Base-by-base conservation (phyloP, 495 filamentous ascomycete genomes). In the Echria macrotheca region DNA sequence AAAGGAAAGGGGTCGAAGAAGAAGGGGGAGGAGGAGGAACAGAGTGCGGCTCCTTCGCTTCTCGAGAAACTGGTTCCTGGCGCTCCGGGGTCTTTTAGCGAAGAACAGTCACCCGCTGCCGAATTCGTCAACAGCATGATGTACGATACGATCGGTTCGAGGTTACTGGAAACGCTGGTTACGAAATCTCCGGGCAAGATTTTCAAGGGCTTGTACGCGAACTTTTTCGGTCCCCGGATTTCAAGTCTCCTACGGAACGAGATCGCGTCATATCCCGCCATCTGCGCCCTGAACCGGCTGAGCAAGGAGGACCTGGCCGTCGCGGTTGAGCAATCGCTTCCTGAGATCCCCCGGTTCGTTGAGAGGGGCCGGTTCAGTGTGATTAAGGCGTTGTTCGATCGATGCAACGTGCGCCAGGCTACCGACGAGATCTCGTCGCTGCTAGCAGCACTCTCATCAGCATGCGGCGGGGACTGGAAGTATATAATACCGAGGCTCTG, bases 81-180 rank as follows among this genome's bases (percentile, higher is more conserved):
- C 6, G 72, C 72, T 0, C 73, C 73, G 9, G 56, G 54, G 6
- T 72, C 73, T 0, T 62, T 76, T 15, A 58, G 59, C 33, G 71
- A 76, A 25, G 62, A 63, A 6, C 65, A 60, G 6, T 69, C 69
- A 2, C 56, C 59, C 7, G 73, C 73, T 8, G 67, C 61, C 19
- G 68, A 73, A 7, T 96, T 96, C 61, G 79, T 96, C 63, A 86
- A 86, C 53, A 82, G 85, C 28, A 75, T 97, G 53, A 65, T 96
- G 18, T 97, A 96, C 60, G 87, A 95, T 59, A 70, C 86, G 0
- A 80, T 96, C 19, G 94, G 94, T 4, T 96, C 90, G 4, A 83
- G 90, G 24, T 74, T 98, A 4, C 76, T 96, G 9, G 93, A 98
- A 62, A 85, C 82, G 1, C 82, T 98, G 47, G 77, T 96, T 50